Base-by-base conservation (phyloP, 2,329 filamentous ascomycete species). In the Aspergillus phoenicis region DNA sequence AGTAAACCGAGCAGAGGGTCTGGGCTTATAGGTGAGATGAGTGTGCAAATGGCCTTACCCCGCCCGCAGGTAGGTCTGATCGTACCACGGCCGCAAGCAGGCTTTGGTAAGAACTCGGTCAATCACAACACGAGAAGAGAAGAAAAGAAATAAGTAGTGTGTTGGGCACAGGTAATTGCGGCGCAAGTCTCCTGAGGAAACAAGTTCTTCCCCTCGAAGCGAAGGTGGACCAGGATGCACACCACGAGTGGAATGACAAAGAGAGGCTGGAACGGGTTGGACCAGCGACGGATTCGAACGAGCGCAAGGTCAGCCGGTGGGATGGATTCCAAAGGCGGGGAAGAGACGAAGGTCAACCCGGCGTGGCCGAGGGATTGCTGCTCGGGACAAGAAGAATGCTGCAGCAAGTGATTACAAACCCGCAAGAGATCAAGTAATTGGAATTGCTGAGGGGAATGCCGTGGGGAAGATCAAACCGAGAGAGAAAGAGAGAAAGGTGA, bases 51-150 rank as follows among this genome's bases (percentile, higher is more conserved):
- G 22, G 39, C 20, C 26, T 56, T 56, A 47, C 53, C 53, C 53
- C 53, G 22, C 53, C 53, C n/a, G 30, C 17, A 56, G 39, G 53
- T 26, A 56, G 39, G 53, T 47, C 53, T 20, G 39, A 56, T 56
- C 53, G 53, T 56, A 30, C 53, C 53, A 56, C 53, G 53, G 41
- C 26, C 20, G 41, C 17, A 30, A 10, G 7, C 36, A 22, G 39
- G 28, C 30, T 47, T 36, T 22, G 22, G n/a, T 33, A 45, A 28
- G 39, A n/a, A 2, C 26, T 55, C 53, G 6, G 51, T 26, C 26
- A 39, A 43, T 43, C 17, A 13, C 13, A 45, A 17, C 22, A 13
- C 13, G 26, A 20, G 15, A 33, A 20, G 33, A 36, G 13, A 36
- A 36, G 33, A 15, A 36, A 36, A 15, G 33, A 13, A 36, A 36